A percentile compares a stretch with the other conserved stretches of the same genome.
Conservation (phyloP, 768 basidiomycete genomes). For the Ramaria rubella region DNA sequence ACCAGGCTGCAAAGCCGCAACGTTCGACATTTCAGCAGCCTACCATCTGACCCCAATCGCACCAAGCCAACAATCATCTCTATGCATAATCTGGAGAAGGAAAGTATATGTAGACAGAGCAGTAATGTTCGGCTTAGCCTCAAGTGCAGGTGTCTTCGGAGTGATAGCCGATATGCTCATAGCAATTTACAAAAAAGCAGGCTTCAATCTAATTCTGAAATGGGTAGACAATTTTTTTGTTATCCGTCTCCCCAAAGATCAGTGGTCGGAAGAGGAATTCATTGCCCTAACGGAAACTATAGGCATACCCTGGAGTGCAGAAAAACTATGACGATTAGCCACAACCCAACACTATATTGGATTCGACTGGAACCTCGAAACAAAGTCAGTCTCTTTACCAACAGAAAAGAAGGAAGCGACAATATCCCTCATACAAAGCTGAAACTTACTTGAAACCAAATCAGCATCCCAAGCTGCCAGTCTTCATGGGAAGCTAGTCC, state of each 20-base stretch:
- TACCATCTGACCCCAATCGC: too few relatives aligned
- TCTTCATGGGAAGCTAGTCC: conserved; percentile 29
- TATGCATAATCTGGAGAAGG: too few relatives aligned
- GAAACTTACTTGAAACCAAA: neutral
- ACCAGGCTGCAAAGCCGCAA: conserved; percentile 29
- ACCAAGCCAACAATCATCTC: too few relatives aligned
- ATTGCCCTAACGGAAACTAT: conserved; percentile 20
- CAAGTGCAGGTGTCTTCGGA: too few relatives aligned
- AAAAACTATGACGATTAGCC: conserved; percentile 23
- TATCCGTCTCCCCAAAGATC: conserved; percentile 18
- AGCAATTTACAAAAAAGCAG: neutral
- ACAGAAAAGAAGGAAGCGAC: conserved; percentile 20
- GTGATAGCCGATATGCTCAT: too few relatives aligned
- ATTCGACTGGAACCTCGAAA: conserved; percentile 30
- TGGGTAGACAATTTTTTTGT: conserved; percentile 37
- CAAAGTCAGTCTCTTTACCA: conserved; percentile 20
- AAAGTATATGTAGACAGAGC: too few relatives aligned
- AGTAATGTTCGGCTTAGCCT: too few relatives aligned
- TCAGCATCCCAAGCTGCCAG: conserved; percentile 16
- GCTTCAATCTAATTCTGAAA: conserved; percentile 21
- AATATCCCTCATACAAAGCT: conserved; percentile 7
- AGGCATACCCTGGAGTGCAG: conserved; percentile 29
- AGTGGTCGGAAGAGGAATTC: conserved; percentile 25
- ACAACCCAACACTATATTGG: conserved; percentile 25
- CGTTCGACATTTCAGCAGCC: conserved; percentile 10